Percentiles rank a stretch among this genome's conserved stretches.
Conservation (phyloP, 352 stramenopile species). For the Globisporangium radiosum region DNA sequence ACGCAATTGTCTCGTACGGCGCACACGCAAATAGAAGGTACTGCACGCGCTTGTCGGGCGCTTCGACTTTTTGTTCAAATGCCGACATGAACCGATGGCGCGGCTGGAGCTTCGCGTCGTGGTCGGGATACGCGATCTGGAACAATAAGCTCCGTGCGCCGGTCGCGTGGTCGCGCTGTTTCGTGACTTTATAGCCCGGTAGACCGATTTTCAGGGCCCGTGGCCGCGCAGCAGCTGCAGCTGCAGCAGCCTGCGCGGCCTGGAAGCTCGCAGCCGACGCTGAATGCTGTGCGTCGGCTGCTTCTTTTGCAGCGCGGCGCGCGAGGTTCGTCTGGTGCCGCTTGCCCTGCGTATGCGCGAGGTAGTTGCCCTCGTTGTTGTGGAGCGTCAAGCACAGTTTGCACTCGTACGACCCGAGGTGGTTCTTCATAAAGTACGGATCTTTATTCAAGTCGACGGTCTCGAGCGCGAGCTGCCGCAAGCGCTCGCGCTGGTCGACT, state of each 20-base stretch:
- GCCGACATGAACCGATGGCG: slow-evolving; percentile 98
- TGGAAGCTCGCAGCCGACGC: slow-evolving; percentile 35
- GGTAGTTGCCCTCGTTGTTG: slow-evolving; percentile 99
- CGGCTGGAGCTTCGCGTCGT: slow-evolving; percentile 91
- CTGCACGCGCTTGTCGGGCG: slow-evolving; percentile 92
- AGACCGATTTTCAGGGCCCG: slow-evolving; percentile 93
- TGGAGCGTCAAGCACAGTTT: slow-evolving; percentile 99
- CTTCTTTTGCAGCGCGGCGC: slow-evolving; percentile 84
- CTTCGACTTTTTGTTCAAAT: slow-evolving; percentile 99
- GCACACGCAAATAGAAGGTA: slow-evolving; percentile 98
- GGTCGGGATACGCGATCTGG: slow-evolving; percentile 96
- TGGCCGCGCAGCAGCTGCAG: slow-evolving; percentile 37
- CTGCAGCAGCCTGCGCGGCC: slow-evolving; percentile 31
- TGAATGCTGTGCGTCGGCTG: slow-evolving; percentile 45
- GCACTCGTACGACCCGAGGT: slow-evolving; percentile 98
- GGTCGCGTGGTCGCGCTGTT: slow-evolving; percentile 85
- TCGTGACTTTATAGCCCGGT: slow-evolving; percentile 97
- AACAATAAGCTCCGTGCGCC: slow-evolving; percentile 88
- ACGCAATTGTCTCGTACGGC: slow-evolving; percentile 98
- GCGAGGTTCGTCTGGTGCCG: slow-evolving; percentile 97
- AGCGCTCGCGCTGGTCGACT: slow-evolving; percentile 94
- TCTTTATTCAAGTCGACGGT: slow-evolving; percentile 98
- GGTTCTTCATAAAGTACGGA: slow-evolving; percentile 99
- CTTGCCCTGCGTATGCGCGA: slow-evolving; percentile 99
- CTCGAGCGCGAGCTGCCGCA: slow-evolving; percentile 97